A percentile compares a stretch with the other conserved stretches of the same genome.
phyloP scores from a whole-genome alignment of 2,329 filamentous ascomycete genomes.

The Neonectria coccinea region DNA sequence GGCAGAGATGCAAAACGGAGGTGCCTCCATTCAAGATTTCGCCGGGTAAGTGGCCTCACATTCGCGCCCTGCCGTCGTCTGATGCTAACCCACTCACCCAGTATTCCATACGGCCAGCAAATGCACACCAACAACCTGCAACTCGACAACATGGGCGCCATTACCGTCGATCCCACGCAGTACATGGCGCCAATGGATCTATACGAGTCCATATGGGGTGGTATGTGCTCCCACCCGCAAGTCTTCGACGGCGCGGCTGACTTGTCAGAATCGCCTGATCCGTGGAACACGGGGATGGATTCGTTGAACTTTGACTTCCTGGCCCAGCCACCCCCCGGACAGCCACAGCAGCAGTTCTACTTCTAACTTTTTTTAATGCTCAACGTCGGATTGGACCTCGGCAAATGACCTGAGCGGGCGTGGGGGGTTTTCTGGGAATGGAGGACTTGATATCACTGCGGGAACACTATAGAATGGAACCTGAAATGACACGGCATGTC shows the following conservation, averaged over 20 bases:
- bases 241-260: slow-evolving; percentile 28
- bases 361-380: slow-evolving; percentile 53
- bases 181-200: slow-evolving; percentile 76
- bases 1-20: slow-evolving; percentile 72
- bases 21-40: slow-evolving; percentile 61
- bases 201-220: slow-evolving; percentile 76
- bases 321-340: slow-evolving; percentile 69
- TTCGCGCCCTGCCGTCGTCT: background rate
- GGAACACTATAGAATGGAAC: slow-evolving; percentile 21
- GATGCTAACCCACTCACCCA: slow-evolving; percentile 37
- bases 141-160: slow-evolving; percentile 59
- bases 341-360: slow-evolving; percentile 69
- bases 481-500: slow-evolving; percentile 10
- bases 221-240: slow-evolving; percentile 55
- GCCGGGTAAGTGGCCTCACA: slow-evolving; percentile 48
- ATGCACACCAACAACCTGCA: slow-evolving; percentile 51
- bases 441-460: slow-evolving; percentile 6
- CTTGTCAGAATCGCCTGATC: slow-evolving; percentile 67
- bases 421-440: slow-evolving; percentile 2
- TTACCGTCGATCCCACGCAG: slow-evolving; percentile 68
- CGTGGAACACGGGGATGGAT: slow-evolving; percentile 68
- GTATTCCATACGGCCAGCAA: slow-evolving; percentile 53
- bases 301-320: slow-evolving; percentile 71
- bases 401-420: slow-evolving; percentile 3
- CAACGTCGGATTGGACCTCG: background rate